A percentile compares a stretch with the other conserved stretches of the same genome.
Conservation (phyloP, 2,329 filamentous ascomycete species). For the Paecilomyces niveus region DNA sequence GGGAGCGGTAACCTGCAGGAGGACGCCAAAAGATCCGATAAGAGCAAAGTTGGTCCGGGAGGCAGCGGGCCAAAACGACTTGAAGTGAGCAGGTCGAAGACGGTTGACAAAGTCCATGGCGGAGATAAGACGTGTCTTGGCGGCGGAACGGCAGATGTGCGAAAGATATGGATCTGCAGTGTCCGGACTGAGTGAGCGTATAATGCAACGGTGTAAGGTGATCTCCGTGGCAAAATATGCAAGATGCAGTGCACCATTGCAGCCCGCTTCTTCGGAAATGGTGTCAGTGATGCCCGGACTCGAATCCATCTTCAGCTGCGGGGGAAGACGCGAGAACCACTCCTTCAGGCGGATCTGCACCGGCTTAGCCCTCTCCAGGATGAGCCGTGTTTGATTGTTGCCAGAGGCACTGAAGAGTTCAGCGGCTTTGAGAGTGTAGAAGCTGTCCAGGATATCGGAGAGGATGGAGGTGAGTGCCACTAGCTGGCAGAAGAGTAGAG, state of each 20-base stretch:
- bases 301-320: constrained; percentile 44
- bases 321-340: constrained; percentile 45
- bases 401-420: constrained; percentile 36
- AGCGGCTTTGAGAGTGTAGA: constrained; percentile 45
- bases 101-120: constrained; percentile 98
- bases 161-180: constrained; percentile 69
- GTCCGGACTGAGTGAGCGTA: constrained; percentile 62
- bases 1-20: constrained; percentile 83
- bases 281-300: constrained; percentile 38
- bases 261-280: constrained; percentile 32
- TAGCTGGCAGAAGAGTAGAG: constrained; percentile 45
- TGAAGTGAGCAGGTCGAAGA: constrained; percentile 74
- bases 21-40: constrained; percentile 85
- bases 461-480: constrained; percentile 47
- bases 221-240: constrained; percentile 94
- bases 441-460: constrained; percentile 44
- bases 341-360: constrained; percentile 47
- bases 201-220: constrained; percentile 82
- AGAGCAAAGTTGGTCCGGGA: constrained; percentile 71
- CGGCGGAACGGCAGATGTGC: constrained; percentile 87
- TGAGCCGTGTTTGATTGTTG: constrained; percentile 40
- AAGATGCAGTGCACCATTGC: constrained; percentile 69
- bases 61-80: constrained; percentile 69
- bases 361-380: constrained; percentile 47
- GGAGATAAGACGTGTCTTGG: constrained; percentile 87